Evolutionary conservation across 352 stramenopile species (phyloP), one percentile per base, ranked within the genome.

Genomic region (Globisporangium cystogenes): DNA sequence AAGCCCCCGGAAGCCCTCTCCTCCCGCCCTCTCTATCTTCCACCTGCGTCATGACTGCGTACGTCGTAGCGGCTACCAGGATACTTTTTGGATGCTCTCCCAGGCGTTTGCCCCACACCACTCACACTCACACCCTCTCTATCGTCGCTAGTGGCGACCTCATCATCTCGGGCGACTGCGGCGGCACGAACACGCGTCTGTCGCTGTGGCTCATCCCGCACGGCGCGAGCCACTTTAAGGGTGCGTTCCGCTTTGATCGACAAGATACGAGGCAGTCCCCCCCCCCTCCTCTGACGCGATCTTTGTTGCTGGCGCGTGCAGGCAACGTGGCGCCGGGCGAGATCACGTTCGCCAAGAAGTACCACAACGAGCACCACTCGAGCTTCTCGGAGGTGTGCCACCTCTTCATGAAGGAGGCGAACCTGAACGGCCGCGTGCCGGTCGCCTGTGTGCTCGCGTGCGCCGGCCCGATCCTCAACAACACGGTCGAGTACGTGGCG

Each of bases 181-280:
- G 96, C 59, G 96, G 96, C 59, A 99, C 96, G 55, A 99, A 98
- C 74, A 97, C 90, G 57, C 87, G 96, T 18, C 82, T 99, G 53
- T 87, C 87, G 70, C 73, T 97, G 23, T 95, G 82, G 74, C 69
- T 81, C 31, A 84, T 96, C 52, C 83, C 80, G 26, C 66, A 75
- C 24, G 77, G 67, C 48, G 65, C 68, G 48, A 76, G 66, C 8
- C 59, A 70, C 48, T 90, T 87, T 57, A 82, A 65, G 27, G 75
- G 72, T 82, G 57, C 40, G 64, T 52, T 1, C n/a, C n/a, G n/a
- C n/a, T n/a, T n/a, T n/a, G n/a, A n/a, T n/a, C n/a, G n/a, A n/a
- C n/a, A n/a, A n/a, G n/a, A n/a, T n/a, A n/a, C n/a, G n/a, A n/a
- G n/a, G n/a, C n/a, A n/a, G n/a, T n/a, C n/a, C n/a, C n/a, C 10